These are phyloP conservation scores for Darksidea phi DNA, from an alignment of 495 filamentous ascomycete species.

Conservation along the genomic window DNA sequence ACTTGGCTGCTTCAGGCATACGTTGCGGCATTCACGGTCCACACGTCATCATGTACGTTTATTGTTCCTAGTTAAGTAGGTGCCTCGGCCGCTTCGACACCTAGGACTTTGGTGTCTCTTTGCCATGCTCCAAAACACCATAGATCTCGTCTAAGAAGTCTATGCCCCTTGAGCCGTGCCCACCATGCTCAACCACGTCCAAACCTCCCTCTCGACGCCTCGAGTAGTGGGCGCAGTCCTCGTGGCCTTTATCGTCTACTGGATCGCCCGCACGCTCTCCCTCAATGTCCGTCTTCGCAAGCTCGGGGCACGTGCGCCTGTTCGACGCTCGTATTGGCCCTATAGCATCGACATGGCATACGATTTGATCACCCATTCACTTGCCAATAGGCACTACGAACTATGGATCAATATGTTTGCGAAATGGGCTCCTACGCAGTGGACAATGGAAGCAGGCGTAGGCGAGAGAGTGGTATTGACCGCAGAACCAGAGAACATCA, in stretches of 20 bases:
- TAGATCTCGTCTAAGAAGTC: no score
- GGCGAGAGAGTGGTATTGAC: conserved; percentile 51
- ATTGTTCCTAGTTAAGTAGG: no score
- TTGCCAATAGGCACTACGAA: conserved; percentile 55
- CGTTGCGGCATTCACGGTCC: no score
- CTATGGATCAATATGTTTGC: conserved; percentile 58
- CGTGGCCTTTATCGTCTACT: conserved; percentile 9
- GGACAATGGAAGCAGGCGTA: conserved; percentile 58
- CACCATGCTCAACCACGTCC: conserved; percentile 15
- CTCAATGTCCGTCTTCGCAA: conserved; percentile 3
- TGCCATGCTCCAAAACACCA: no score
- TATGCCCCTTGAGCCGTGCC: no score
- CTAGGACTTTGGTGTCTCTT: no score
- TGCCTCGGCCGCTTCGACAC: no score
- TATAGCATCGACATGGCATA: conserved; percentile 62
- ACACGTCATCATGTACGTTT: no score
- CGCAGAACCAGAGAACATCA: conserved; percentile 58
- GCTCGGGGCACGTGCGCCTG: conserved; percentile 39
- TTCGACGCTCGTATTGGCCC: conserved; percentile 33
- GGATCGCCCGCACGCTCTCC: not conserved
- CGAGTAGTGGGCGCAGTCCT: conserved; percentile 10
- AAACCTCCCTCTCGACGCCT: conserved; percentile 5
- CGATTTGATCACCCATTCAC: conserved; percentile 51
- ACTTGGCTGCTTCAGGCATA: no score
- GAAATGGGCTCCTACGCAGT: conserved; percentile 37